Base-by-base conservation (phyloP, 768 basidiomycete species). In the Dentipellis fragilis region DNA sequence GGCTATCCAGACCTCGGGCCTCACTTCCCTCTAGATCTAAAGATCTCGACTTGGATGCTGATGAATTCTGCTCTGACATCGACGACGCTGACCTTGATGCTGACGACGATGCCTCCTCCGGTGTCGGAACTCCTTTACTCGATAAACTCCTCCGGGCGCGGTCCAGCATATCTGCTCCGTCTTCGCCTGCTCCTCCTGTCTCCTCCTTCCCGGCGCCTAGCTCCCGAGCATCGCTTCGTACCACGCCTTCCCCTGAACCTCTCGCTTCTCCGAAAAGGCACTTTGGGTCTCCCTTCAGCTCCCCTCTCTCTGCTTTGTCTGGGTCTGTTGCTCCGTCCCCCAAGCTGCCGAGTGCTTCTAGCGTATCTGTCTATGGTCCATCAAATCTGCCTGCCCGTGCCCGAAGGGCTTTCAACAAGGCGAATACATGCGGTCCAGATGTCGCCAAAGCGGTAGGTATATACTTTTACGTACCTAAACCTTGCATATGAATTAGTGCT, bases 111-210 rank as follows among this genome's bases (percentile, higher is more conserved):
- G 29, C 6, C 29, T 29, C 29, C 3, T 29, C 29, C 6, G 29
- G 29, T 29, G 17, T 48, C 19, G 36, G 36, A 42, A 49, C 48
- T 11, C 47, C 54, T n/a, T 23, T 55, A 23, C 29, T 48, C 34
- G 54, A 55, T 37, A 48, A 55, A 36, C 42, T 55, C 47, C 49
- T 47, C 10, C 54, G 45, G 21, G 36, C 36, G 34, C 54, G 46
- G 8, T 37, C 48, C 23, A 16, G 22, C 22, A 11, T 1, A 17
- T 49, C 34, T 38, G 47, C n/a, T 29, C 34, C 37, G 21, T 17
- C 47, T 50, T 38, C 49, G 10, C 36, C 37, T 34, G 36, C 39
- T 48, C 23, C 17, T 11, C 47, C 42, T 19, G 14, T 39, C 17
- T 48, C 53, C 10, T 42, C 47, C 9, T 51, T 35, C 51, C 46